These are phyloP conservation scores for Ailanthus altissimus DNA, from an alignment of 345 rosid genomes.

Conservation along the genomic window DNA sequence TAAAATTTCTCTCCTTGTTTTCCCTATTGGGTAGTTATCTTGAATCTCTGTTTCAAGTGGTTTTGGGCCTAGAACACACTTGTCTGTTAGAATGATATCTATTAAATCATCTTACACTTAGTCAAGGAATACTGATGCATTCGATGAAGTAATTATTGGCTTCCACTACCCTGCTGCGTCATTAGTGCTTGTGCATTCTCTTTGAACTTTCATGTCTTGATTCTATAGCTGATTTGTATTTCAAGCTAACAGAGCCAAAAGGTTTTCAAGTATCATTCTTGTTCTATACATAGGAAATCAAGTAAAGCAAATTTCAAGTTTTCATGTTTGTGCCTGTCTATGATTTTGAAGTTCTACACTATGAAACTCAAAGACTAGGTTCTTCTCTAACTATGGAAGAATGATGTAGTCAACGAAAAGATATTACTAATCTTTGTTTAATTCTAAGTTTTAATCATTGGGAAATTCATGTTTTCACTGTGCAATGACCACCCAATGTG, in stretches of 20 bases:
- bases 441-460: neutral
- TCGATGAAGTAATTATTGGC: no score
- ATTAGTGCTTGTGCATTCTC: neutral
- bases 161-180: no score
- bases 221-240: neutral
- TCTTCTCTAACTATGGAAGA: neutral
- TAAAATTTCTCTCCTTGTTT: no score
- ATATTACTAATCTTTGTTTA: neutral
- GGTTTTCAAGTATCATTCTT: neutral
- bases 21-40: no score
- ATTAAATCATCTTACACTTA: no score
- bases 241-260: neutral
- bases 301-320: neutral
- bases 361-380: no score
- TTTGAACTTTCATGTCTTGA: neutral
- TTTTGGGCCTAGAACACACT: no score
- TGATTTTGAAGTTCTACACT: neutral
- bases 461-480: neutral
- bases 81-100: no score
- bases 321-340: neutral
- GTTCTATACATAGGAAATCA: neutral
- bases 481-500: neutral
- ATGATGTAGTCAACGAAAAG: neutral
- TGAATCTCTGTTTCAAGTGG: no score
- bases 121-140: no score